Conservation (phyloP, 192 early-diverging fungal genomes). For the Funneliformis mosseae region DNA sequence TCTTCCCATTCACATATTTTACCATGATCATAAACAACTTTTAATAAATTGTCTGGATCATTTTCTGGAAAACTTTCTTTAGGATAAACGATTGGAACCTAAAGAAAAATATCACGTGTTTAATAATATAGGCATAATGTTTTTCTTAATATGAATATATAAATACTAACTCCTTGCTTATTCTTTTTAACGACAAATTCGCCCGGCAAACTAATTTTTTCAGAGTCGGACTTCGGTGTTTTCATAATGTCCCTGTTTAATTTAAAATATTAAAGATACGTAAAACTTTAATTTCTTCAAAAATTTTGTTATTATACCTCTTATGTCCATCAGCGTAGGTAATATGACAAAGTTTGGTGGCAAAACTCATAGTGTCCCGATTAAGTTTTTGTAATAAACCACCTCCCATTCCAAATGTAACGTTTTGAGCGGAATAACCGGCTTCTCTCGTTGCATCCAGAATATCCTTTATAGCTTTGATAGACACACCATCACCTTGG, state of each 20-base stretch:
- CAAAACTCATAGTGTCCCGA: conserved; percentile 84
- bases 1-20: conserved; percentile 57
- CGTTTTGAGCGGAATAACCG: conserved; percentile 72
- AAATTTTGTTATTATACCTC: conserved; percentile 35
- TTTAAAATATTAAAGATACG: neutral
- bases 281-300: neutral
- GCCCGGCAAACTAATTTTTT: conserved; percentile 80
- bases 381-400: conserved; percentile 84
- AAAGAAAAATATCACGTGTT: neutral
- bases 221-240: conserved; percentile 70
- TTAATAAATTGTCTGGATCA: conserved; percentile 49
- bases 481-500: conserved; percentile 83
- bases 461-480: conserved; percentile 55
- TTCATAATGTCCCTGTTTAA: conserved; percentile 80
- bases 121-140: neutral
- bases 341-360: conserved; percentile 78
- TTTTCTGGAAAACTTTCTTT: conserved; percentile 34
- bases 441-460: conserved; percentile 57
- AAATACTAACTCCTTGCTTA: conserved; percentile 36
- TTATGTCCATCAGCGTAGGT: conserved; percentile 64
- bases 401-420: conserved; percentile 88
- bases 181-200: conserved; percentile 54
- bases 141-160: conserved; percentile 18
- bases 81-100: conserved; percentile 53
- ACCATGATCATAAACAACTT: conserved; percentile 70